Percentiles rank a stretch among this genome's conserved stretches.
Conservation (phyloP, 1,284 basidiomycete genomes). For the Blastosporella zonata region DNA sequence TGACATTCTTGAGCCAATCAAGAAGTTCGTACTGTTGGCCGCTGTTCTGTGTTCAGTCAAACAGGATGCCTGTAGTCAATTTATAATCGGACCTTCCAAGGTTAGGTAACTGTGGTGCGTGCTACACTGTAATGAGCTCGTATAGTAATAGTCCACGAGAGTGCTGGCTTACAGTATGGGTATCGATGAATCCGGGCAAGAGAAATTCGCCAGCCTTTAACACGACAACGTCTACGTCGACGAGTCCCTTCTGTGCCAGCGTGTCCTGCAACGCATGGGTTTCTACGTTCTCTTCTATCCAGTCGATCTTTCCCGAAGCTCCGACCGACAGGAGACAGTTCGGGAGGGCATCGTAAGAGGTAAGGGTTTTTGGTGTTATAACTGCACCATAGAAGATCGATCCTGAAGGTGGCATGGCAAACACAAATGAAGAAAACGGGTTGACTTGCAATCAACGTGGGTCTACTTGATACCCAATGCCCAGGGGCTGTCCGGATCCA, state of each 20-base stretch:
- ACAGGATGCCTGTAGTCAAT: constrained; percentile 3
- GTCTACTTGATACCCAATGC: no score
- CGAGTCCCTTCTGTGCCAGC: constrained; percentile 40
- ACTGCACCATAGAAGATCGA: constrained; percentile 65
- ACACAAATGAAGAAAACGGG: background rate
- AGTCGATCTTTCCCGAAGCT: constrained; percentile 59
- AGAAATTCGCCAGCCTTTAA: constrained; percentile 75
- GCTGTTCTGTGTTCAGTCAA: constrained; percentile 33
- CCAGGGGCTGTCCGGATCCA: no score
- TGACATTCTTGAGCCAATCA: constrained; percentile 85
- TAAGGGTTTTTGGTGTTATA: constrained; percentile 61
- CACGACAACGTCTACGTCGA: constrained; percentile 34
- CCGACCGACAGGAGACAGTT: constrained; percentile 60
- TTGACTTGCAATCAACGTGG: no score
- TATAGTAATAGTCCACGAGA: constrained; percentile 17
- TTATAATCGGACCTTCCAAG: constrained; percentile 59
- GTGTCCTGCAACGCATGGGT: constrained; percentile 40
- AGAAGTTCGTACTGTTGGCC: constrained; percentile 84
- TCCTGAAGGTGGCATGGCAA: constrained; percentile 7
- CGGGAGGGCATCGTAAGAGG: constrained; percentile 51
- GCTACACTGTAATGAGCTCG: constrained; percentile 40
- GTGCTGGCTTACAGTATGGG: constrained; percentile 67
- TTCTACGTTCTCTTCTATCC: constrained; percentile 59
- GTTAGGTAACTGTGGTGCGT: constrained; percentile 87
- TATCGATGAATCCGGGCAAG: constrained; percentile 88